Base-by-base conservation (phyloP, 73 alveolate species). In the Paraurostyla sp. region DNA sequence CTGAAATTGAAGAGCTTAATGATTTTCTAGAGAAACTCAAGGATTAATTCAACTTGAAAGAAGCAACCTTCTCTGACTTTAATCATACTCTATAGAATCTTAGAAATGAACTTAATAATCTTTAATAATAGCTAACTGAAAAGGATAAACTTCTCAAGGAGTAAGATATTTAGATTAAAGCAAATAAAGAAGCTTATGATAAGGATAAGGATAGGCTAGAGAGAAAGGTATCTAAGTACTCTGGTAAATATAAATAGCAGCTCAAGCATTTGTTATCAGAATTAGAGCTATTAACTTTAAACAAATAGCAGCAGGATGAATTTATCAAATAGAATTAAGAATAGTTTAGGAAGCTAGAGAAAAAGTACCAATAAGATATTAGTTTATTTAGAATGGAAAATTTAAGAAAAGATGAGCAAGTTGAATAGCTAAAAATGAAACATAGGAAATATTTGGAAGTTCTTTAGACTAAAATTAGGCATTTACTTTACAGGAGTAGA, bases 141-240 rank as follows among this genome's bases (percentile, higher is more conserved):
- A 48, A 73, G 52, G 86, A 73, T 3, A 22, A 23, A 48, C 33
- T 43, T 7, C 30, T 73, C 7, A 23, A 3, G 6, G 65, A 73
- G 18, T 38, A 9, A 2, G 16, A 40, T 13, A 35, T 40, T 33
- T 40, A 65, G 25, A 2, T 22, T 18, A 22, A 65, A 13, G 46
- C 82, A 3, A 65, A 4, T 25, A 65, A 16, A 4, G 82, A 65
- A 40, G 1, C 82, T 38, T 65, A 65, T 65, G 38, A 65, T 38
- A 73, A 45, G 35, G 86, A 73, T 15, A 48, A 73, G 50, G 71
- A 73, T 3, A 65, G 46, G 41, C 38, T 73, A 9, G 86, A 73
- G 30, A 42, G 71, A 23, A 73, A 73, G 29, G 49, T 73, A n/a
- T 27, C 35, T 13, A 73, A 73, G 51, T 73, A 73, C 71, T 43